Evolutionary conservation across 139 green algal genomes (phyloP).

Genomic region (Asterochloris erici): DNA sequence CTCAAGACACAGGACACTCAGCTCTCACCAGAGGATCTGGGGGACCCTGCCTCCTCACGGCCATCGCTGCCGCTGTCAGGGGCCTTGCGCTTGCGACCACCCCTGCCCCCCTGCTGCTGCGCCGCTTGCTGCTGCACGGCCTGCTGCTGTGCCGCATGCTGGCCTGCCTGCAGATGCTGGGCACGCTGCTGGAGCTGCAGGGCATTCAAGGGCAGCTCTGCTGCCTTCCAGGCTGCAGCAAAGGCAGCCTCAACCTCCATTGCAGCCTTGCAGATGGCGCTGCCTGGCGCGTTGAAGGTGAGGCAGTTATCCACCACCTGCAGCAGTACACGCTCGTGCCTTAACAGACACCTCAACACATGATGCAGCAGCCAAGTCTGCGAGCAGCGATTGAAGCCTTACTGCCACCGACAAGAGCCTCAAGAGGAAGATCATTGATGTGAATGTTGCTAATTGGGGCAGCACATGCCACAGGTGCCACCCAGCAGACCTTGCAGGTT

Average conservation of each 20-base stretch:
- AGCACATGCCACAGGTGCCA: too few relatives aligned
- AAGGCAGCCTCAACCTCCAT: slow-evolving; percentile 2
- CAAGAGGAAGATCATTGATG: too few relatives aligned
- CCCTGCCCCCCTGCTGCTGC: neutral
- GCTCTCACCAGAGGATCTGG: too few relatives aligned
- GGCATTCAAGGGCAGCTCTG: slow-evolving; percentile 13
- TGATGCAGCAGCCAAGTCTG: too few relatives aligned
- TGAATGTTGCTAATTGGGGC: too few relatives aligned
- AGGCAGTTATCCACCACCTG: slow-evolving; percentile 53
- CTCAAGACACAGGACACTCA: too few relatives aligned
- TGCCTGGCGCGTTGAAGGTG: slow-evolving; percentile 36
- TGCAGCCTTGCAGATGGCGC: slow-evolving; percentile 12
- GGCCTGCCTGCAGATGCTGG: neutral
- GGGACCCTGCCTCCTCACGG: neutral
- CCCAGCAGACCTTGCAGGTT: too few relatives aligned
- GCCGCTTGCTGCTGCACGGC: neutral
- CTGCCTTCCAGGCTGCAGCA: slow-evolving; percentile 7
- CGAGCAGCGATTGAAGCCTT: too few relatives aligned
- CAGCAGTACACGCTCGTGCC: slow-evolving; percentile 20
- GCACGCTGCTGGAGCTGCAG: neutral
- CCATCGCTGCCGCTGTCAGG: neutral
- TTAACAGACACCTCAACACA: too few relatives aligned
- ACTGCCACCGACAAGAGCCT: too few relatives aligned
- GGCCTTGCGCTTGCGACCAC: neutral
- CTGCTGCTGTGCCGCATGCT: neutral